Base-by-base conservation (phyloP, 257 asterid species). In the Ligustrum vulgare region DNA sequence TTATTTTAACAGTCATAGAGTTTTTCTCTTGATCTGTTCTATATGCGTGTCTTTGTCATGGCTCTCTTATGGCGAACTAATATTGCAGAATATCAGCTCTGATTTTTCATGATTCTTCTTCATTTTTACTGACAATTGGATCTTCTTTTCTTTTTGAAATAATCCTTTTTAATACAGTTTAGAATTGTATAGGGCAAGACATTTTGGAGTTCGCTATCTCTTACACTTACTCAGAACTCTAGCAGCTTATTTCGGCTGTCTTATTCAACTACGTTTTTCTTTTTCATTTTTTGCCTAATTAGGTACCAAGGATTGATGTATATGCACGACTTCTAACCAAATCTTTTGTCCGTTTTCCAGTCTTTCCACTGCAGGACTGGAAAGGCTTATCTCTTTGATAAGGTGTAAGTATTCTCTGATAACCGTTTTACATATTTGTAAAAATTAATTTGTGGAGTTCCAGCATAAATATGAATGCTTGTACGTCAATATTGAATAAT, bases 351-450 rank as follows among this genome's bases (percentile, higher is more conserved):
- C 33, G 72, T 84, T 79, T 81, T 66, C 49, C 87, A 93, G 98
- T 23, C 91, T 56, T 93, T 93, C 84, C 93, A 85, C 71, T 75
- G 86, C 89, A 89, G 75, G 83, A 79, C 85, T 71, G 98, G 98
- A 75, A 89, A 80, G 82, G 98, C 98, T 75, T 91, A 93, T 82
- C 97, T 93, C 82, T 87, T 88, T 56, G 81, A 80, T 9, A 82
- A 86, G 15, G 93, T 90, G 98, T 88, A 86, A 87, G 98, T 82
- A 71, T 72, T 82, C 81, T 67, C 72, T 56, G 67, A 75, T 74
- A 18, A 28, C 56, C 25, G 22, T 16, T 36, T 13, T 67, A 43
- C 16, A 9, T 45, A 31, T 65, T 51, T 43, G 9, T 13, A 18
- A 11, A 51, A 45, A 8, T 35, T 22, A 70, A 16, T 37, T 54